These are phyloP conservation scores for Acer negundo DNA, from an alignment of 345 rosid species.

Conservation along the genomic window DNA sequence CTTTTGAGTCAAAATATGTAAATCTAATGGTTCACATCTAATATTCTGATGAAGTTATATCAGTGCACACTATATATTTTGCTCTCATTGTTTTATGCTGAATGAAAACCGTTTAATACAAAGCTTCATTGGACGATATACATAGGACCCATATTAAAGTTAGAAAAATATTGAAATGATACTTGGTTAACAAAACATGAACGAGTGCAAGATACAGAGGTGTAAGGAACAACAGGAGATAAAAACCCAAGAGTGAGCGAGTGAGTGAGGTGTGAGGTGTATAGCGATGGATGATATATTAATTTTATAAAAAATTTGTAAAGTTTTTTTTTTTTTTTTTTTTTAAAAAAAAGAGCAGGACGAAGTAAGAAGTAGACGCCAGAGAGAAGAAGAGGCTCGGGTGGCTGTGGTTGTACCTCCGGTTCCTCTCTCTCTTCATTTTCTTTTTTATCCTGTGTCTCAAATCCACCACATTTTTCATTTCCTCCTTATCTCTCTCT, in stretches of 20 bases:
- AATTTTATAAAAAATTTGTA: not conserved
- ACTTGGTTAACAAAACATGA: too few species aligned
- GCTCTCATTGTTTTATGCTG: too few species aligned
- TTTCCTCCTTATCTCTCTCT: constrained; percentile 18
- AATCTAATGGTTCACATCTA: too few species aligned
- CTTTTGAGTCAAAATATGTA: too few species aligned
- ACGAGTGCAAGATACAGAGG: not conserved
- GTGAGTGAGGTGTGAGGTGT: not conserved
- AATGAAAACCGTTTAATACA: too few species aligned
- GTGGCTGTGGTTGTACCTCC: constrained; percentile 39
- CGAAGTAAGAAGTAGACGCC: constrained; percentile 18
- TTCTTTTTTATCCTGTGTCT: constrained; percentile 39
- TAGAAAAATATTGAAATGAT: not conserved
- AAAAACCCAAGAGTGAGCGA: not conserved
- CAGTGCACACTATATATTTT: too few species aligned
- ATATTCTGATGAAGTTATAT: too few species aligned
- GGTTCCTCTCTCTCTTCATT: constrained; percentile 24
- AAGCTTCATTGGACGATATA: too few species aligned
- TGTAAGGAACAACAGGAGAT: not conserved
- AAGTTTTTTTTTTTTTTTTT: too few species aligned
- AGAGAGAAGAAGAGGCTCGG: constrained; percentile 41
- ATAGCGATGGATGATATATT: not conserved
- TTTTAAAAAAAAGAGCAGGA: not conserved
- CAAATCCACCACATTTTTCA: constrained; percentile 36
- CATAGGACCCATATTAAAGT: too few species aligned